Evolutionary conservation across 2,329 filamentous ascomycete genomes (phyloP).

Genomic region (Aspergillus ochraceus): DNA sequence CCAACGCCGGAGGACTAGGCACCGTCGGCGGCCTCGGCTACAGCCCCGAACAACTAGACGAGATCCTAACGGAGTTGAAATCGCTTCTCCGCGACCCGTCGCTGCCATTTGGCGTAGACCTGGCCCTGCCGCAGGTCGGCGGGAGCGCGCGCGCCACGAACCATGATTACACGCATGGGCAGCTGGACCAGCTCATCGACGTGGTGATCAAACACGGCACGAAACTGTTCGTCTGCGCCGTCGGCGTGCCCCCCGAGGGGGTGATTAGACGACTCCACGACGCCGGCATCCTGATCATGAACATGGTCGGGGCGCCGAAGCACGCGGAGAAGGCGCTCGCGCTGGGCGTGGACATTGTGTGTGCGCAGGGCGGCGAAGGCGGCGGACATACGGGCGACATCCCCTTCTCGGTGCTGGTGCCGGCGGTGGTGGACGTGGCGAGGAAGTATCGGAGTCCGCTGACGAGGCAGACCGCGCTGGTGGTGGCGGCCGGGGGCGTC

Average conservation of each 20-base stretch:
- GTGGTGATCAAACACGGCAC: slow-evolving; percentile 85
- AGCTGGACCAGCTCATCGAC: slow-evolving; percentile 82
- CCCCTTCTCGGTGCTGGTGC: slow-evolving; percentile 81
- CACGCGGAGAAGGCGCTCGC: slow-evolving; percentile 88
- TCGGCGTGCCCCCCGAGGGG: slow-evolving; percentile 75
- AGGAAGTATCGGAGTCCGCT: slow-evolving; percentile 68
- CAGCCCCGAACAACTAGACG: slow-evolving; percentile 71
- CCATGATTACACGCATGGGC: slow-evolving; percentile 90
- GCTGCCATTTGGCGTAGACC: slow-evolving; percentile 86
- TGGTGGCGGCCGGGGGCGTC: slow-evolving; percentile 87
- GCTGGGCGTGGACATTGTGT: slow-evolving; percentile 85
- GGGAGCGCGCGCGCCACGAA: slow-evolving; percentile 84
- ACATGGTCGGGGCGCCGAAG: slow-evolving; percentile 93
- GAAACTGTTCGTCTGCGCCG: slow-evolving; percentile 79
- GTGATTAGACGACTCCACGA: slow-evolving; percentile 76
- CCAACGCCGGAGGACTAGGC: slow-evolving; percentile 80
- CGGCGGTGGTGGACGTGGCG: slow-evolving; percentile 83
- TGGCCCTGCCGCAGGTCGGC: slow-evolving; percentile 87
- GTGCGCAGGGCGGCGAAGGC: slow-evolving; percentile 88
- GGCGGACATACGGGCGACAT: slow-evolving; percentile 91
- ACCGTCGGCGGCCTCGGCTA: slow-evolving; percentile 66
- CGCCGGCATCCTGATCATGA: slow-evolving; percentile 85
- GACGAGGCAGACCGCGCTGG: slow-evolving; percentile 69
- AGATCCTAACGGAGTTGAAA: slow-evolving; percentile 85
- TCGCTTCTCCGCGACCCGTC: slow-evolving; percentile 63